Conservation (phyloP, 768 basidiomycete species). For the Saitozyma podzolica region DNA sequence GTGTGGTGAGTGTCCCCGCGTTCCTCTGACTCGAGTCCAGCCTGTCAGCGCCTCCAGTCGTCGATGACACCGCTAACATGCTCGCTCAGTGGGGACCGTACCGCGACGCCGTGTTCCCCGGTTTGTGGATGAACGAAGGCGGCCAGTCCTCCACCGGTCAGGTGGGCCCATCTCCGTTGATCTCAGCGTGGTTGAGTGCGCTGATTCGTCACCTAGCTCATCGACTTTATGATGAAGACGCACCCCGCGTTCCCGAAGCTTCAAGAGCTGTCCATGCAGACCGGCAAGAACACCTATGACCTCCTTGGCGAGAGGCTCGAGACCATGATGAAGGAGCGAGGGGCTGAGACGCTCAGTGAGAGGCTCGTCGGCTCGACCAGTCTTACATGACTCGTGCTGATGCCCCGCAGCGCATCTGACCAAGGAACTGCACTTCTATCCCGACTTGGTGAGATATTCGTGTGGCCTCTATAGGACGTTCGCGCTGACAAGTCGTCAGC, state of each 20-base stretch:
- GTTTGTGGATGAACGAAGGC: conserved; percentile 99
- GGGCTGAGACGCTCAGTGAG: conserved; percentile 62
- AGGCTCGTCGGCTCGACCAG: not conserved
- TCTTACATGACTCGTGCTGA: conserved; percentile 2
- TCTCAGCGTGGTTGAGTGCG: not conserved
- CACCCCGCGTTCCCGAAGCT: conserved; percentile 81
- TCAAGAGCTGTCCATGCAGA: conserved; percentile 63
- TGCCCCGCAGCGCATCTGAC: conserved; percentile 66
- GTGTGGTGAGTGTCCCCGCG: conserved; percentile 57
- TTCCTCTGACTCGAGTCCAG: conserved; percentile 11
- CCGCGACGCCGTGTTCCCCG: conserved; percentile 82
- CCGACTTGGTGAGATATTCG: conserved; percentile 63
- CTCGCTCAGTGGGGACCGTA: conserved; percentile 47
- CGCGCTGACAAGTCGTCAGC: conserved; percentile 4
- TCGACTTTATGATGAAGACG: conserved; percentile 90
- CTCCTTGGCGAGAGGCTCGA: conserved; percentile 73
- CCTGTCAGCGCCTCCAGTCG: conserved; percentile 6
- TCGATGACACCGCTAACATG: conserved; percentile 8
- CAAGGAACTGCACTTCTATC: conserved; percentile 89
- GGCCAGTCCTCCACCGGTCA: conserved; percentile 99
- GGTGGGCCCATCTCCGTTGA: conserved; percentile 52
- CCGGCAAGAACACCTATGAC: conserved; percentile 54
- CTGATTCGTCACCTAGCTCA: conserved; percentile 59
- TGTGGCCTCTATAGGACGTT: not conserved
- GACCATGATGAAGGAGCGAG: conserved; percentile 61